Evolutionary conservation across 805 yeast species (phyloP), one percentile per base, ranked within the genome.

Genomic region (Saccharomyces mikatae): DNA sequence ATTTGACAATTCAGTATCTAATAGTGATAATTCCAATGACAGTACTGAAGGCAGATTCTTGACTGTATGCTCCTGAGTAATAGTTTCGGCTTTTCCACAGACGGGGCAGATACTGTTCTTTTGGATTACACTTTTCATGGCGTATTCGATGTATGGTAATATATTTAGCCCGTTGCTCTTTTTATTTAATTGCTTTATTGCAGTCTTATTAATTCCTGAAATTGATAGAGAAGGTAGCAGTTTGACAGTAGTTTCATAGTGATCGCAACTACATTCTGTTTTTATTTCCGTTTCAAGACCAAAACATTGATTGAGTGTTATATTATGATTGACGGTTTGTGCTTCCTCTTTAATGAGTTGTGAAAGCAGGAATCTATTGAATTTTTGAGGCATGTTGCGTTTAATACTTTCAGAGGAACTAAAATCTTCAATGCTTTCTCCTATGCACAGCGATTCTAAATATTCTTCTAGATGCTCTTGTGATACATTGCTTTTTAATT

Each of bases 41-140:
- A 89, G 65, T 10, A 88, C 74, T 1, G 86, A 83, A 0, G 96
- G 90, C 29, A 85, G 70, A 47, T 74, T 75, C n/a, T 74, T 71
- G 0, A 85, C 77, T 1, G 75, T 71, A 52, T 78, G 75, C 28
- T 76, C 74, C 3, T 80, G 77, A 58, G 84, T 86, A 36, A 86
- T 73, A 3, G 75, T 67, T 56, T 82, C 91, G 54, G 71, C 74
- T 46, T 71, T 71, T 6, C 74, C 71, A 60, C 86, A 82, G 32
- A 72, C 72, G 26, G 78, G 80, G 63, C 87, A 83, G 61, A 74
- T 71, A 26, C 81, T 77, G 14, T 79, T 76, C 4, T 79, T 75
- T 36, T 80, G 79, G 28, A 74, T 73, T 30, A 66, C 62, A 57
- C 80, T 79, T 58, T 77, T 81, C 76, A 84, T 74, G 1, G 87